phyloP scores from a whole-genome alignment of 768 basidiomycete species.

The Gymnopilus dilepis region DNA sequence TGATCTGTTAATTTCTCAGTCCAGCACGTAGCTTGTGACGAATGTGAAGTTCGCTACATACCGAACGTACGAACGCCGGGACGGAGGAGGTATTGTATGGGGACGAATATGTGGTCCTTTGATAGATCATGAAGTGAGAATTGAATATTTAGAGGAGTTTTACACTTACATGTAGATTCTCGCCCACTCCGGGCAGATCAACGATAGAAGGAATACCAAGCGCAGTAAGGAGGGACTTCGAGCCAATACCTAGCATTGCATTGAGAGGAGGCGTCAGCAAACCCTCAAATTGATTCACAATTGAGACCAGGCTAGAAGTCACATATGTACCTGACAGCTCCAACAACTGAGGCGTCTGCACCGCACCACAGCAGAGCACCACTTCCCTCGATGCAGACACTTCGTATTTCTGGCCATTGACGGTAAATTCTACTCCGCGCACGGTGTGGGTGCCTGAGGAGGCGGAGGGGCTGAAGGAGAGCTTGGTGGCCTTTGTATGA shows the following conservation, averaged over 20 bases:
- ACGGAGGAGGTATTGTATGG: neutral
- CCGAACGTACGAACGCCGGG: neutral
- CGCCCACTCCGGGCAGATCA: neutral
- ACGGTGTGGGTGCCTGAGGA: neutral
- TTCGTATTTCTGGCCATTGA: neutral
- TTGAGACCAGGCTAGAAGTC: neutral
- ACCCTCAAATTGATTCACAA: no score
- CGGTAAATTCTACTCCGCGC: neutral
- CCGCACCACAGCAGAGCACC: neutral
- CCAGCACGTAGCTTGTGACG: neutral
- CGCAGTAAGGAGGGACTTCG: neutral
- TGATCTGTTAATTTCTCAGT: neutral
- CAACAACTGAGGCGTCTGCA: neutral
- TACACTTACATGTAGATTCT: neutral
- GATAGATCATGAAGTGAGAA: neutral
- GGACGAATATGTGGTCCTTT: neutral
- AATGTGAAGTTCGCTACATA: neutral
- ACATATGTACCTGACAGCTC: neutral
- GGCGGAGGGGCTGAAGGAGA: neutral
- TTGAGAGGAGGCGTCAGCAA: no score
- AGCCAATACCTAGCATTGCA: constrained; percentile 1
- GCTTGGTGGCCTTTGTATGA: neutral
- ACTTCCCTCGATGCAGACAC: neutral
- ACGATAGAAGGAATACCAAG: neutral
- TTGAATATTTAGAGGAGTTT: no score